These are phyloP conservation scores for Litsea cubeba DNA, from an alignment of 164 flowering plant genomes.

Conservation along the genomic window DNA sequence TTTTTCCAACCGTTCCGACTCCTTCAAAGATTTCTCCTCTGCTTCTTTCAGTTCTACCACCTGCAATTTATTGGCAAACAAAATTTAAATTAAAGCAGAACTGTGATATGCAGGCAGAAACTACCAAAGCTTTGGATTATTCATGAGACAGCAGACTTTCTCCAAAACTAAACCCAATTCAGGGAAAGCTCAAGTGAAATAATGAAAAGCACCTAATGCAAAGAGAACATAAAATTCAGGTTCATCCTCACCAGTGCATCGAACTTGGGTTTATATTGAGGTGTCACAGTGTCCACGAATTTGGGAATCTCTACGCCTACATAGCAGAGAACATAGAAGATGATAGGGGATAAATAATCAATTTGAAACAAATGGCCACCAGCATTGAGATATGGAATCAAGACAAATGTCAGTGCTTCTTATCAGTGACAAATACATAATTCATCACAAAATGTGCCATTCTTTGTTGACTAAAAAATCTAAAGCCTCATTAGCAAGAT, in stretches of 20 bases:
- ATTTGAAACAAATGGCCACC: neutral
- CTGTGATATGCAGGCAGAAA: neutral
- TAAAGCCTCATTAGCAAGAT: neutral
- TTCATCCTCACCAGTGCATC: conserved; percentile 65
- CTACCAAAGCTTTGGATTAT: neutral
- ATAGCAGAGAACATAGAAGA: conserved; percentile 9
- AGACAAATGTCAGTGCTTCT: neutral
- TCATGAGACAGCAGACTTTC: neutral
- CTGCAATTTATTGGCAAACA: conserved; percentile 27
- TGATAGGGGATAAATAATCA: neutral
- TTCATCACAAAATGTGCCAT: neutral
- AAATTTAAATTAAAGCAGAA: neutral
- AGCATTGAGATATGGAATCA: neutral
- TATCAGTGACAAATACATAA: neutral
- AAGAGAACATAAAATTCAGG: neutral
- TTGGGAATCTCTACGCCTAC: conserved; percentile 81
- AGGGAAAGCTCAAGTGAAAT: neutral
- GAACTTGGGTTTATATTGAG: conserved; percentile 83
- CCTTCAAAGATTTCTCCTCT: conserved; percentile 71
- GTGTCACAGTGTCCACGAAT: conserved; percentile 83
- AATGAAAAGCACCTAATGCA: neutral
- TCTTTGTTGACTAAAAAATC: neutral
- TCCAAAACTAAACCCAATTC: neutral
- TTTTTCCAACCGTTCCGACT: conserved; percentile 85
- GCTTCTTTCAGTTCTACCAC: conserved; percentile 90